Evolutionary conservation across 2,329 filamentous ascomycete species (phyloP).

Genomic region (Aureobasidium musti): DNA sequence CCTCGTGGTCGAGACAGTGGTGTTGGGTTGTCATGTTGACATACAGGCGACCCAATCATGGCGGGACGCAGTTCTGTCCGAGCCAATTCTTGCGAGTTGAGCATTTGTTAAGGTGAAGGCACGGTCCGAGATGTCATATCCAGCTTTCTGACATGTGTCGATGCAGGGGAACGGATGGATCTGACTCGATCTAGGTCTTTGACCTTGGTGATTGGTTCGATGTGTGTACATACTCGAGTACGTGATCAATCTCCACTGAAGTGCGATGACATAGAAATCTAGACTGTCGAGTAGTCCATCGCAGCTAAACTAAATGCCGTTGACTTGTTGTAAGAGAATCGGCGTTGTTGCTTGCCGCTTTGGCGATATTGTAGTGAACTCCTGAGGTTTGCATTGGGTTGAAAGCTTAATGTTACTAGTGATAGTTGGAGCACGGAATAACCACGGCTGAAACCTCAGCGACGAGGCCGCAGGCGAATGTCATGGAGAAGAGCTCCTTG

Average conservation of each 20-base stretch:
- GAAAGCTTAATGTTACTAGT: slow-evolving; percentile 11
- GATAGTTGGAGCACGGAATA: background rate
- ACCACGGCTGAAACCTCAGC: slow-evolving; percentile 4
- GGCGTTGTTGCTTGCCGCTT: background rate
- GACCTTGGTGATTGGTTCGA: background rate
- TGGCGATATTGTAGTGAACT: slow-evolving; percentile 11
- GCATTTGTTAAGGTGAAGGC: background rate
- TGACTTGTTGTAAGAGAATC: background rate
- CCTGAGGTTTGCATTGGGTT: slow-evolving; percentile 22
- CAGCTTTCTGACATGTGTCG: slow-evolving; percentile 20
- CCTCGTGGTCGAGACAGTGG: background rate
- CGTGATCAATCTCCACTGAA: background rate
- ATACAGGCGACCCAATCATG: background rate
- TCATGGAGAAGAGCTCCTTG: background rate
- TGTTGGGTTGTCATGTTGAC: background rate
- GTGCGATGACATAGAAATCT: background rate
- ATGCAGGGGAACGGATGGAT: background rate
- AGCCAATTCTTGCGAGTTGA: background rate
- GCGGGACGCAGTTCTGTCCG: background rate
- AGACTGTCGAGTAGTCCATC: background rate
- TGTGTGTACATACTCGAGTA: background rate
- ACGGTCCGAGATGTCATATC: slow-evolving; percentile 17
- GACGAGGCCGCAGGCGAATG: too few relatives aligned
- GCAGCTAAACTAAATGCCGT: slow-evolving; percentile 1
- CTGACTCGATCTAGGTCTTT: slow-evolving; percentile 8